These are phyloP conservation scores for Crithidia brevicula DNA, from an alignment of 208 protist genomes.

Conservation along the genomic window DNA sequence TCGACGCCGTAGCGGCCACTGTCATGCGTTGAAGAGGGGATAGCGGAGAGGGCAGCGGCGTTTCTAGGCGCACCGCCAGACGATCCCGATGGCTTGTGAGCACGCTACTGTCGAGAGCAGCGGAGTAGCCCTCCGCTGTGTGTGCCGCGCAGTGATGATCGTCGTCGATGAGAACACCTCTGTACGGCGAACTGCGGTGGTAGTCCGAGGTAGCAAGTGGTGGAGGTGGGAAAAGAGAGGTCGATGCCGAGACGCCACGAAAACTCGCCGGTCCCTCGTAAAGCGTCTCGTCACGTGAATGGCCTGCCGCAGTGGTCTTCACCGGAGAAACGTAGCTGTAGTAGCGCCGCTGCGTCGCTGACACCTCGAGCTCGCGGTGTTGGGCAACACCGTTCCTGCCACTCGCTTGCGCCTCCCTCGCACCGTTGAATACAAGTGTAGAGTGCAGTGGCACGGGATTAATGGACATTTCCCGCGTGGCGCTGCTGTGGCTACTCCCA, in stretches of 20 bases:
- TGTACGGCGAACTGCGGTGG: not conserved
- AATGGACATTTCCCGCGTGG: not conserved
- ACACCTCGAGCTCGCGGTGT: too few relatives aligned
- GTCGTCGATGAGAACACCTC: not conserved
- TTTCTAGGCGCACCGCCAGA: too few relatives aligned
- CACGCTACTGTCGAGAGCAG: too few relatives aligned
- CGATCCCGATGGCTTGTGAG: too few relatives aligned
- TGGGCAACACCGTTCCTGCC: not conserved
- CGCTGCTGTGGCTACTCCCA: not conserved
- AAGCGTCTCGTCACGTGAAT: not conserved
- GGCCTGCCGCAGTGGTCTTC: not conserved
- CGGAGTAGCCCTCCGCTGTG: too few relatives aligned
- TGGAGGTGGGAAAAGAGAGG: slow-evolving; percentile 6
- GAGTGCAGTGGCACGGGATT: not conserved
- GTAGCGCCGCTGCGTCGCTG: slow-evolving; percentile 2
- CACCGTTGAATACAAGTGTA: not conserved
- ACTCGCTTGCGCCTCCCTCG: not conserved
- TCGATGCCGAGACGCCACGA: not conserved
- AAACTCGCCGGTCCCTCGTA: too few relatives aligned
- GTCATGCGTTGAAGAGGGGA: too few relatives aligned
- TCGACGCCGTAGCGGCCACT: too few relatives aligned
- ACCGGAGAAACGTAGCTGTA: slow-evolving; percentile 4
- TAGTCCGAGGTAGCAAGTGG: not conserved
- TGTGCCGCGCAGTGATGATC: too few relatives aligned
- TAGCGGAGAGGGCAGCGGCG: too few relatives aligned